Conservation (phyloP, 2,329 filamentous ascomycete genomes). For the Colletotrichum sp. region DNA sequence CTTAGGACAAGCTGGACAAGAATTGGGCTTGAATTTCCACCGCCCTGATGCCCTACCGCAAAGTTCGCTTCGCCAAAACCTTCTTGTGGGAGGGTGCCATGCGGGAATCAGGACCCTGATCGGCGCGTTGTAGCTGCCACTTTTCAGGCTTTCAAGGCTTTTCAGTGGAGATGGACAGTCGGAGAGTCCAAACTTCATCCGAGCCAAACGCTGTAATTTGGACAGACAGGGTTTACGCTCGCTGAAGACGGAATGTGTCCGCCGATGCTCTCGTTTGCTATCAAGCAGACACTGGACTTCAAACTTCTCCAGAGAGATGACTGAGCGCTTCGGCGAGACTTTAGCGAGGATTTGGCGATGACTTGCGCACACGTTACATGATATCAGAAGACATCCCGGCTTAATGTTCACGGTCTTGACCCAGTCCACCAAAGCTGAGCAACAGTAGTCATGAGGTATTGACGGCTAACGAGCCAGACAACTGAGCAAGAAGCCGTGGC, state of each 20-base stretch:
- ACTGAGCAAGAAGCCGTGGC: background rate
- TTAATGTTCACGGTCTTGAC: background rate
- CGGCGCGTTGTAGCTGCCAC: background rate
- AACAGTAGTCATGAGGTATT: background rate
- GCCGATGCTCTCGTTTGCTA: background rate
- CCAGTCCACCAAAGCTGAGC: background rate
- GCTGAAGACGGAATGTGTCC: background rate
- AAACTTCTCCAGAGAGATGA: background rate
- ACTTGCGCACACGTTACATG: background rate
- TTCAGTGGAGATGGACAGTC: background rate
- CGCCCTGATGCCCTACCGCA: background rate
- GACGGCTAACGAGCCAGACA: background rate
- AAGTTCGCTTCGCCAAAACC: constrained; percentile 5
- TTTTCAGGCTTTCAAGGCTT: background rate
- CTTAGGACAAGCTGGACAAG: background rate
- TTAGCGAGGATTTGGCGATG: background rate
- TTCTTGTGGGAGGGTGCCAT: background rate
- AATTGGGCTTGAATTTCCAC: background rate
- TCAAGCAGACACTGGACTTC: background rate
- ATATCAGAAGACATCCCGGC: background rate
- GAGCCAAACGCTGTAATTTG: background rate
- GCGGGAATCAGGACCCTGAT: constrained; percentile 11
- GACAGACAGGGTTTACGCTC: background rate
- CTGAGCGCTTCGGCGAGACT: background rate
- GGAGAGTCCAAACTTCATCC: constrained; percentile 15